A percentile compares a stretch with the other conserved stretches of the same genome.
These are phyloP conservation scores for Podospora didyma DNA, from an alignment of 495 filamentous ascomycete genomes.

Conservation along the genomic window DNA sequence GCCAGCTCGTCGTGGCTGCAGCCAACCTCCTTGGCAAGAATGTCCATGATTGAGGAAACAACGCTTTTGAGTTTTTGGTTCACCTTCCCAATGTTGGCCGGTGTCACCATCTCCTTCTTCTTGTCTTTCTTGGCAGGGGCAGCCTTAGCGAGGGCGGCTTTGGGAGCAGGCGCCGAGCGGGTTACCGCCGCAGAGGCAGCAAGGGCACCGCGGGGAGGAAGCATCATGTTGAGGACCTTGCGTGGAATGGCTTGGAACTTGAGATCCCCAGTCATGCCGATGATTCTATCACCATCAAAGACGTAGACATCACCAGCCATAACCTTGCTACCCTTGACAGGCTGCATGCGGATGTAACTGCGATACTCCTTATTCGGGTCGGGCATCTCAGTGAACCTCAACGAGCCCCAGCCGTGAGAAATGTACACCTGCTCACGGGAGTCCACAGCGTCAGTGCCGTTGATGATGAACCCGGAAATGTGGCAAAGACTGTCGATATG, in stretches of 20 bases:
- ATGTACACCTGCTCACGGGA: slow-evolving; percentile 69
- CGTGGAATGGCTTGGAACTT: slow-evolving; percentile 66
- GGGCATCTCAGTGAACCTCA: slow-evolving; percentile 65
- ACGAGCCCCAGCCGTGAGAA: slow-evolving; percentile 75
- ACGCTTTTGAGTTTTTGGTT: slow-evolving; percentile 39
- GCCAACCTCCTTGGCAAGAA: slow-evolving; percentile 65
- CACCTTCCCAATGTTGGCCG: slow-evolving; percentile 37
- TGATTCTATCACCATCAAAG: slow-evolving; percentile 60
- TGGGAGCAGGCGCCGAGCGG: slow-evolving; percentile 36
- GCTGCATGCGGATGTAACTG: slow-evolving; percentile 67
- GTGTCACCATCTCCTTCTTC: slow-evolving; percentile 42
- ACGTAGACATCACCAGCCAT: slow-evolving; percentile 60
- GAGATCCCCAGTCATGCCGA: slow-evolving; percentile 49
- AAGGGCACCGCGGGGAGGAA: slow-evolving; percentile 55
- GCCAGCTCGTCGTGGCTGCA: slow-evolving; percentile 57
- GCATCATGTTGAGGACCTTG: slow-evolving; percentile 60
- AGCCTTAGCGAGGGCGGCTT: slow-evolving; percentile 38
- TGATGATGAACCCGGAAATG: slow-evolving; percentile 75
- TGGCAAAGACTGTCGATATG: slow-evolving; percentile 69
- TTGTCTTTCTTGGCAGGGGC: slow-evolving; percentile 34
- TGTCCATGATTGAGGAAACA: slow-evolving; percentile 49
- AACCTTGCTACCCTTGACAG: slow-evolving; percentile 47
- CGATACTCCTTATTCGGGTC: slow-evolving; percentile 61
- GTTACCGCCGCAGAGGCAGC: slow-evolving; percentile 25
- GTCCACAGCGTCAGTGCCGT: slow-evolving; percentile 69